These are phyloP conservation scores for Solanum pimpinellifolium DNA, from an alignment of 257 asterid genomes.

Conservation along the genomic window DNA sequence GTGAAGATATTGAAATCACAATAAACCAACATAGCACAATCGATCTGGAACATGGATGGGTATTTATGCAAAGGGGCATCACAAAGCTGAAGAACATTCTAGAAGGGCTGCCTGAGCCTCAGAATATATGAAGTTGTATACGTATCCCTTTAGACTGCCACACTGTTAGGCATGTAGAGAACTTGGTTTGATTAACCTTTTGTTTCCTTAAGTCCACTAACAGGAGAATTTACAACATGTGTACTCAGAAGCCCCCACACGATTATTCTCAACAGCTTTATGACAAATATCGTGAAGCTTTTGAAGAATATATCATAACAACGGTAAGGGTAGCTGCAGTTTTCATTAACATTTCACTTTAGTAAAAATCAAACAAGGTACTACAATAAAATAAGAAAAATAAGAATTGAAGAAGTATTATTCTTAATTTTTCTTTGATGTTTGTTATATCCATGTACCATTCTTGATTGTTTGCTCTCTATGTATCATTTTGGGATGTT, in stretches of 20 bases:
- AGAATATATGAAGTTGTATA: slow-evolving; percentile 84
- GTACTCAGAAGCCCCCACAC: slow-evolving; percentile 94
- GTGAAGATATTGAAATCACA: slow-evolving; percentile 28
- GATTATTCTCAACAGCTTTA: slow-evolving; percentile 93
- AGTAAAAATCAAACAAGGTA: background rate
- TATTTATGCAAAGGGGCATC: slow-evolving; percentile 74
- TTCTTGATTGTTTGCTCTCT: background rate
- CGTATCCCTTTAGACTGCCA: slow-evolving; percentile 33
- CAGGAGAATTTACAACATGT: slow-evolving; percentile 93
- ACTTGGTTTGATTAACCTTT: background rate
- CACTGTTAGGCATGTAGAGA: background rate
- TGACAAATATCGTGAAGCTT: slow-evolving; percentile 77
- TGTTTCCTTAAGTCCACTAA: slow-evolving; percentile 10
- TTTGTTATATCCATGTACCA: background rate
- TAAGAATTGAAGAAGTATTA: background rate
- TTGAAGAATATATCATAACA: slow-evolving; percentile 59
- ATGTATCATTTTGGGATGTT: background rate
- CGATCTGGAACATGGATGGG: slow-evolving; percentile 84
- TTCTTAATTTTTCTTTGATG: background rate
- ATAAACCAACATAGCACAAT: slow-evolving; percentile 64
- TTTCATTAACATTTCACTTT: background rate
- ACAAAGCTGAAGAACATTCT: slow-evolving; percentile 74
- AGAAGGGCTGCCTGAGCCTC: slow-evolving; percentile 49
- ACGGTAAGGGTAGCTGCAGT: slow-evolving; percentile 35
- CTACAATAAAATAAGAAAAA: background rate